Conservation (phyloP, 768 basidiomycete genomes). For the Asterophora parasitica region DNA sequence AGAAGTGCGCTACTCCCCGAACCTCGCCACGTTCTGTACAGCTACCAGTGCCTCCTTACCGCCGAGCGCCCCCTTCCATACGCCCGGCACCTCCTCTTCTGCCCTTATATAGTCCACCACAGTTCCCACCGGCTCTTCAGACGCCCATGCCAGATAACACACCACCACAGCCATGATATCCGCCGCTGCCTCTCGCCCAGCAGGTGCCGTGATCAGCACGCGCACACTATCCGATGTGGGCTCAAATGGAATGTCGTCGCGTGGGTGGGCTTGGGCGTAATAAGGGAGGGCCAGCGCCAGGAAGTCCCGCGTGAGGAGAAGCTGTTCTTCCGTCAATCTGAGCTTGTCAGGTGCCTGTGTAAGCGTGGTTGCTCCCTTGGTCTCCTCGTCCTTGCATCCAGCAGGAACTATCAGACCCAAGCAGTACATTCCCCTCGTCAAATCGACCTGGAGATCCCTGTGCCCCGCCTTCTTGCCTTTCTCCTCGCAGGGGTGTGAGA, state of each 20-base stretch:
- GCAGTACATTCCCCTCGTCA: slow-evolving; percentile 13
- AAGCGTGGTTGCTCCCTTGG: background rate
- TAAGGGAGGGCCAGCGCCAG: slow-evolving; percentile 36
- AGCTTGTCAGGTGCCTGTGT: slow-evolving; percentile 9
- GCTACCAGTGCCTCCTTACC: slow-evolving; percentile 14
- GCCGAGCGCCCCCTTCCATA: slow-evolving; percentile 20
- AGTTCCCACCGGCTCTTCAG: slow-evolving; percentile 15
- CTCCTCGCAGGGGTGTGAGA: slow-evolving; percentile 8
- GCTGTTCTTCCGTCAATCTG: slow-evolving; percentile 27
- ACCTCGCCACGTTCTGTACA: slow-evolving; percentile 14
- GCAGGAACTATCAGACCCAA: slow-evolving; percentile 13
- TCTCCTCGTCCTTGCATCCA: background rate
- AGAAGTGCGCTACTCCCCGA: slow-evolving; percentile 2
- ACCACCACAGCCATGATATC: slow-evolving; percentile 22
- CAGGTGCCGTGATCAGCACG: slow-evolving; percentile 20
- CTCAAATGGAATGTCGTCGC: background rate
- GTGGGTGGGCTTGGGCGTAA: slow-evolving; percentile 16
- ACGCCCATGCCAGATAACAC: slow-evolving; percentile 23
- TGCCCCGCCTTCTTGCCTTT: background rate
- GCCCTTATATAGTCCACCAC: slow-evolving; percentile 18
- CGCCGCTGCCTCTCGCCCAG: slow-evolving; percentile 10
- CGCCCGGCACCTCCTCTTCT: slow-evolving; percentile 16
- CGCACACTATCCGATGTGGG: slow-evolving; percentile 13
- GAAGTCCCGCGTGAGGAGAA: slow-evolving; percentile 39
- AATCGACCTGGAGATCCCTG: slow-evolving; percentile 12